A percentile compares a stretch with the other conserved stretches of the same genome.
phyloP scores from a whole-genome alignment of 176 grass and related monocot genomes.

The Carex littledalei region DNA sequence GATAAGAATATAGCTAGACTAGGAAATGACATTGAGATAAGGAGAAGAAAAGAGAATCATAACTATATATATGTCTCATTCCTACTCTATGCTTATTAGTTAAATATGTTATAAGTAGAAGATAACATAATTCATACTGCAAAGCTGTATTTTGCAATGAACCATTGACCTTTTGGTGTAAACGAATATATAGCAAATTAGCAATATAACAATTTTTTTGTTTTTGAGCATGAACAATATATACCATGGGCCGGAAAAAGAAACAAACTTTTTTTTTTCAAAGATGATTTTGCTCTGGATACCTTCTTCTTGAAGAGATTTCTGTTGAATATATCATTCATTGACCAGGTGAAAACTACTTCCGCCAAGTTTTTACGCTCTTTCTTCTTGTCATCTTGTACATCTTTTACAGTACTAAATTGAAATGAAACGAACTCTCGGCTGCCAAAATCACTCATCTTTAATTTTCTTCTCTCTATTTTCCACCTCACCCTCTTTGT shows the following conservation, averaged over 20 bases:
- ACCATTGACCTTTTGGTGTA: no score
- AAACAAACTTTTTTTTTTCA: not conserved
- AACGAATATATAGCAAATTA: no score
- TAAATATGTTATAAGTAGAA: not conserved
- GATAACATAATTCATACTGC: no score
- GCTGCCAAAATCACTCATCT: constrained; percentile 1
- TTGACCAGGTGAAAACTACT: constrained; percentile 41
- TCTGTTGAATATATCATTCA: constrained; percentile 35
- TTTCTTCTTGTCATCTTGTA: not conserved
- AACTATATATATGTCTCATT: not conserved
- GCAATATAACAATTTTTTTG: no score
- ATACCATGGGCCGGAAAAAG: not conserved
- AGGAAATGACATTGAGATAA: not conserved
- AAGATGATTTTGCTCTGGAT: not conserved
- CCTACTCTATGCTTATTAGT: not conserved
- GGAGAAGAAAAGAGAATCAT: not conserved
- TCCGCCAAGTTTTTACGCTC: constrained; percentile 22
- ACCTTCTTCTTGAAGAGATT: constrained; percentile 40
- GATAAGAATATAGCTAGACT: not conserved
- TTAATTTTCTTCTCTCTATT: not conserved
- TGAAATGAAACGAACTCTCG: not conserved
- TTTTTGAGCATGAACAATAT: not conserved
- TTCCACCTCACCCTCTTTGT: not conserved
- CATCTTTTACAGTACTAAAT: no score
- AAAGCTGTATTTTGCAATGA: no score